Base-by-base conservation (phyloP, 441 rosid species). In the Geranium incanum region DNA sequence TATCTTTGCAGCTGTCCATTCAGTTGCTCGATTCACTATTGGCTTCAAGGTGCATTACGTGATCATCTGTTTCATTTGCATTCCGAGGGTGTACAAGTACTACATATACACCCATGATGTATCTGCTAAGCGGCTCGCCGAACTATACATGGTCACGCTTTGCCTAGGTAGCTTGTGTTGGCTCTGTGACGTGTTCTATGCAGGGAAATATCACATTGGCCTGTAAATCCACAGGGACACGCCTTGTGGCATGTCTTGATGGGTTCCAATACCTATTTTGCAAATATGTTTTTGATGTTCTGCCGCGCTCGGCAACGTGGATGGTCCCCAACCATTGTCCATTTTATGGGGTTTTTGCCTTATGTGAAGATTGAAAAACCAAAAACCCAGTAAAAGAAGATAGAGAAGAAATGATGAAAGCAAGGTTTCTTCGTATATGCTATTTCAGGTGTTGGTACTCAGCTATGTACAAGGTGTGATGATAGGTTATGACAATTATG, bases 321-420 rank as follows among this genome's bases (percentile, higher is more conserved):
- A 3, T 76, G 78, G 78, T 43, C 70, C 43, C 75, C 78, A 0
- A 71, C 71, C 66, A 74, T 76, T 57, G 66, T 71, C 63, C 38
- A 21, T 50, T 7, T 72, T 7, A 45, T 71, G 75, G 78, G 78
- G 60, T 11, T 71, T 8, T 66, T 71, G 64, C 78, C 78, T 18
- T 71, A 76, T 62, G 78, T 76, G 69, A 76, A 71, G 75, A 76
- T 76, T 38, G 72, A 76, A 69, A 71, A 76, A 62, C 78, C 75
- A 3, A 76, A 76, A 68, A 64, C 21, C 5, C 72, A 76, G 66
- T 71, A 69, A 76, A 33, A 9, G 68, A 28, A 28, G 21, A 28
- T 19, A 15, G 21, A 70, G 16, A 66, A 48, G 57, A 43, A 28
- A 28, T 28, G 33, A 28, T 28, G 33, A 28, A 28, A 28, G 33